Percentiles rank a stretch among this genome's conserved stretches.
phyloP scores from a whole-genome alignment of 352 stramenopile genomes.

The Phytophthora uliginosa region DNA sequence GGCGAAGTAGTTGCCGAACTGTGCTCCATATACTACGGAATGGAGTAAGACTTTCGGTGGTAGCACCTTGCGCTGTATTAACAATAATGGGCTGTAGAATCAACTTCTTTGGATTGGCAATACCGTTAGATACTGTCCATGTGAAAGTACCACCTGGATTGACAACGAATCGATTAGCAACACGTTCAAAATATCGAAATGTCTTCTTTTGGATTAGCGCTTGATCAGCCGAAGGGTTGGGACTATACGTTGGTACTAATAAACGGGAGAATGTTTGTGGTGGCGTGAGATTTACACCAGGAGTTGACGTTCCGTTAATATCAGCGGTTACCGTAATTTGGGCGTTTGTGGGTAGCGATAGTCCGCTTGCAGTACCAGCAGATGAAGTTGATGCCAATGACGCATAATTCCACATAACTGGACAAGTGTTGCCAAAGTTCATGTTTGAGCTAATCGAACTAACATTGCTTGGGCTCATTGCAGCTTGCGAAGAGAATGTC shows the following conservation, averaged over 20 bases:
- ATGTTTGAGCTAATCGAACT: too few relatives aligned
- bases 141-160: not conserved
- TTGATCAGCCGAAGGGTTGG: constrained; percentile 21
- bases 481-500: not conserved
- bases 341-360: not conserved
- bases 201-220: not conserved
- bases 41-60: too few relatives aligned
- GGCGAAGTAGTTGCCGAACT: constrained; percentile 23
- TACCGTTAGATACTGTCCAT: too few relatives aligned
- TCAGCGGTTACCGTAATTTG: constrained; percentile 11
- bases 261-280: constrained; percentile 16
- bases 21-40: constrained; percentile 19
- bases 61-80: constrained; percentile 18
- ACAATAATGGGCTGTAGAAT: not conserved
- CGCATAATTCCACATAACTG: not conserved
- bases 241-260: constrained; percentile 12
- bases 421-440: not conserved
- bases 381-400: too few relatives aligned
- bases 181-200: constrained; percentile 28
- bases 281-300: constrained; percentile 10
- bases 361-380: too few relatives aligned
- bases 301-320: constrained; percentile 14
- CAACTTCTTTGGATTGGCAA: not conserved
- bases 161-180: constrained; percentile 26
- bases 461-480: not conserved